Percentiles rank a stretch among this genome's conserved stretches.
phyloP scores from a whole-genome alignment of 2,329 filamentous ascomycete genomes.

The Aspergillus arachidicola region DNA sequence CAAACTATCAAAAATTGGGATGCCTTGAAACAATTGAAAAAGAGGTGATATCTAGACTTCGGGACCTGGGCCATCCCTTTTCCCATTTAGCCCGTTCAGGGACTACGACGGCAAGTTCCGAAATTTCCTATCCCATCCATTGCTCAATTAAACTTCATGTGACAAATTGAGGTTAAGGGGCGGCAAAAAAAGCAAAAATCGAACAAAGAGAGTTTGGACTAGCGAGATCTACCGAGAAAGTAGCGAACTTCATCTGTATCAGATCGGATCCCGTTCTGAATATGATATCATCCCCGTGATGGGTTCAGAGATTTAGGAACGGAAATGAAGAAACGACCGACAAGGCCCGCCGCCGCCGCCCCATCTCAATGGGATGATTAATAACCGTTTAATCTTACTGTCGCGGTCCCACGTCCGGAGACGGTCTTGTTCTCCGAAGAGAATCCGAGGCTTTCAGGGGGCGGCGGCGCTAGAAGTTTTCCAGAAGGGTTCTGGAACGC shows the following conservation, averaged over 20 bases:
- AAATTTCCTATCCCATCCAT: neutral
- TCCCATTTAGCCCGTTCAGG: neutral
- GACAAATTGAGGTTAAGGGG: neutral
- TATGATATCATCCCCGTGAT: neutral
- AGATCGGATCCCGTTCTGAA: neutral
- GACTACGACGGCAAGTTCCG: slow-evolving; percentile 1
- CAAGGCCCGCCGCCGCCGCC: neutral
- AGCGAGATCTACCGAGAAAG: slow-evolving; percentile 3
- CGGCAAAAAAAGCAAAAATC: neutral
- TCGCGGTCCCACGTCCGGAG: neutral
- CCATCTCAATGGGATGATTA: slow-evolving; percentile 2
- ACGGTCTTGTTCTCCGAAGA: neutral
- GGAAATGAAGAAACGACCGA: neutral
- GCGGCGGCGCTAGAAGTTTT: slow-evolving; percentile 31
- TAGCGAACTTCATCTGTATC: slow-evolving; percentile 1
- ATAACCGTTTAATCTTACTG: slow-evolving; percentile 2
- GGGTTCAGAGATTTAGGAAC: neutral
- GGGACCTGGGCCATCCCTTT: neutral
- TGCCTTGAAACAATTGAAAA: neutral
- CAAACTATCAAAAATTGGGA: neutral
- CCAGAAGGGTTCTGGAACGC: slow-evolving; percentile 35
- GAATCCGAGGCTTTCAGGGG: neutral
- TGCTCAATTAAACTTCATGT: neutral
- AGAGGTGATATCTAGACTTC: neutral
- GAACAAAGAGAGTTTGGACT: slow-evolving; percentile 1